A percentile compares a stretch with the other conserved stretches of the same genome.
phyloP scores from a whole-genome alignment of 2,329 filamentous ascomycete species.

The Scorias spongiosa region DNA sequence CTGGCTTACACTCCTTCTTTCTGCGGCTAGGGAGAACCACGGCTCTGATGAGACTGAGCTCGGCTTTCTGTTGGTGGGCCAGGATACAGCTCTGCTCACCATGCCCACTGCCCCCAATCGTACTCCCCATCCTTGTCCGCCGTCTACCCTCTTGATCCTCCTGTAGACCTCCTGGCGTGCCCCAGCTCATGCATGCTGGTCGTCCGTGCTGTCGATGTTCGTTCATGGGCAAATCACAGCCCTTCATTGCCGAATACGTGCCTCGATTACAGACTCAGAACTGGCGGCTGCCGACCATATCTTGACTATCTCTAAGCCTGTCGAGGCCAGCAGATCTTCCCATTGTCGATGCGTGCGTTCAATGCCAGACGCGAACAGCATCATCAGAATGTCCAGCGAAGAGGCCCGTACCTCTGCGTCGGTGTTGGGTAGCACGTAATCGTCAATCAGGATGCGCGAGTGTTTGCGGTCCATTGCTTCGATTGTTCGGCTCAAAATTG shows the following conservation, averaged over 20 bases:
- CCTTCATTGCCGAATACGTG: not conserved
- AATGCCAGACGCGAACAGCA: conserved; percentile 1
- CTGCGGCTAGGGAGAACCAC: too few relatives aligned
- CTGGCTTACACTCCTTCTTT: too few relatives aligned
- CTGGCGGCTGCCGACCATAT: not conserved
- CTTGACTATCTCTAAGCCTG: conserved; percentile 3
- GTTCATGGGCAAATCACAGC: not conserved
- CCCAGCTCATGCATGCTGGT: too few relatives aligned
- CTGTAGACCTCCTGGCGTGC: too few relatives aligned
- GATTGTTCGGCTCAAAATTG: conserved; percentile 7
- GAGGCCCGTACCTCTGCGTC: not conserved
- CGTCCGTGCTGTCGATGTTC: not conserved
- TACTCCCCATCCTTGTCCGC: too few relatives aligned
- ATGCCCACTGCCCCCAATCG: too few relatives aligned
- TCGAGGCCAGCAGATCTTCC: conserved; percentile 2
- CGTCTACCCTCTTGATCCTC: too few relatives aligned
- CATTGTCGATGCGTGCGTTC: conserved; percentile 5
- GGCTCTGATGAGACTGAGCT: too few relatives aligned
- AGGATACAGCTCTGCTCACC: too few relatives aligned
- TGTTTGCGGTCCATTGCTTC: conserved; percentile 6
- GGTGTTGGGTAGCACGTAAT: conserved; percentile 6
- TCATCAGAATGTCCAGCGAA: not conserved
- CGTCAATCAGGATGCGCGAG: conserved; percentile 9
- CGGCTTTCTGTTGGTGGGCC: too few relatives aligned
- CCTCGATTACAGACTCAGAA: not conserved